Evolutionary conservation across 2,329 filamentous ascomycete species (phyloP).

Genomic region (Clarireedia monteithiana): DNA sequence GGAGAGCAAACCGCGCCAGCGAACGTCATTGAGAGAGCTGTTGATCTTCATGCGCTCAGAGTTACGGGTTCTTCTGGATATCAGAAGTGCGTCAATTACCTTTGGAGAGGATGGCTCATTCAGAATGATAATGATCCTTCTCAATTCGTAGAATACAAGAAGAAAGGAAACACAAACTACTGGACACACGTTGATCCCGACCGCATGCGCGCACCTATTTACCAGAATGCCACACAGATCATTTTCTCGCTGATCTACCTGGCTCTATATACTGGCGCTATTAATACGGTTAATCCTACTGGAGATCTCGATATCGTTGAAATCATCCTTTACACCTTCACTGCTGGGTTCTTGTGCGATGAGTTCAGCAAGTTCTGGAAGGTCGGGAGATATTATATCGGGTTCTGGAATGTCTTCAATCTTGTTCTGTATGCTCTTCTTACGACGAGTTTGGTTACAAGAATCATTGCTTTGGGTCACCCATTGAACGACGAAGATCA

Average conservation of each 20-base stretch:
- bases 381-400: conserved; percentile 80
- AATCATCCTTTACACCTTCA: conserved; percentile 81
- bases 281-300: conserved; percentile 84
- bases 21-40: conserved; percentile 88
- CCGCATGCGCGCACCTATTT: conserved; percentile 83
- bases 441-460: conserved; percentile 67
- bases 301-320: conserved; percentile 83
- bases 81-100: conserved; percentile 80
- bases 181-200: conserved; percentile 84
- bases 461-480: conserved; percentile 70
- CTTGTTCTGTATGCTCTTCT: conserved; percentile 72
- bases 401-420: conserved; percentile 98
- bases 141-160: conserved; percentile 81
- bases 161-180: conserved; percentile 72
- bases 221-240: conserved; percentile 87
- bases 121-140: conserved; percentile 87
- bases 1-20: conserved; percentile 64
- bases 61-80: conserved; percentile 92
- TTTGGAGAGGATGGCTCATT: conserved; percentile 96
- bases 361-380: conserved; percentile 89
- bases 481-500: conserved; percentile 35
- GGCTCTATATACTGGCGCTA: conserved; percentile 76
- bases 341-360: conserved; percentile 82
- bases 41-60: conserved; percentile 81
- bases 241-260: conserved; percentile 78